Base-by-base conservation (phyloP, 2,329 filamentous ascomycete genomes). In the Botryotinia narcissicola region DNA sequence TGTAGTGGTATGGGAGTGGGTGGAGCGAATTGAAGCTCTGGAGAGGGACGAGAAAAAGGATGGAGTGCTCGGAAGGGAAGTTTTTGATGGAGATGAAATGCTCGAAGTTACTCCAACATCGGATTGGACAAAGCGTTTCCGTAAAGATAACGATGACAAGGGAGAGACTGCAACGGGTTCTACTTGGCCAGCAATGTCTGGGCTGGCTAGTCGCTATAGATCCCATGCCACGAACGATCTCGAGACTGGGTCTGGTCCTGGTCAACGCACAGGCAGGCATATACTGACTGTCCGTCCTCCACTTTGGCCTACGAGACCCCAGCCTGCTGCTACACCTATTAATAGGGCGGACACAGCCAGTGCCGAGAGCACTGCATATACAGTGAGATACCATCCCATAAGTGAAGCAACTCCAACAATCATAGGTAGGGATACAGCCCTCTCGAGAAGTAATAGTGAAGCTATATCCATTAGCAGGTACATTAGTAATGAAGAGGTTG, bases 1-100 rank as follows among this genome's bases (percentile, higher is more conserved):
- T 83, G 91, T 93, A n/a, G 90, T 93, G 46, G 91, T 93, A 7
- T 93, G 91, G 91, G 91, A 93, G 82, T 93, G 91, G 91, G 91
- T 93, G 7, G 91, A 93, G 81, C 85, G 91, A 54, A 93, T 93
- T 74, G 91, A 93, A 81, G 90, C 90, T n/a, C 68, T 75, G 35
- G 74, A 75, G 40, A 72, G 75, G 64, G 57, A 75, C 68, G 72
- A 75, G 35, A 75, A 75, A 46, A 75, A 74, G 54, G 75, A 75
- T 90, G 91, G 9, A 91, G 73, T 93, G 63, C 82, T 93, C 2
- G 91, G 91, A 18, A 84, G 91, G 75, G 91, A 93, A 78, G 85
- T 93, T 0, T 93, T 92, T 77, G 91, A 93, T 78, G 91, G 90
- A 3, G 91, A 93, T 78, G 91, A 93, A 78, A 92, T 92, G 90